Percentiles rank a stretch among this genome's conserved stretches.
phyloP scores from a whole-genome alignment of 768 basidiomycete genomes.

The Antrodiella citrinella region DNA sequence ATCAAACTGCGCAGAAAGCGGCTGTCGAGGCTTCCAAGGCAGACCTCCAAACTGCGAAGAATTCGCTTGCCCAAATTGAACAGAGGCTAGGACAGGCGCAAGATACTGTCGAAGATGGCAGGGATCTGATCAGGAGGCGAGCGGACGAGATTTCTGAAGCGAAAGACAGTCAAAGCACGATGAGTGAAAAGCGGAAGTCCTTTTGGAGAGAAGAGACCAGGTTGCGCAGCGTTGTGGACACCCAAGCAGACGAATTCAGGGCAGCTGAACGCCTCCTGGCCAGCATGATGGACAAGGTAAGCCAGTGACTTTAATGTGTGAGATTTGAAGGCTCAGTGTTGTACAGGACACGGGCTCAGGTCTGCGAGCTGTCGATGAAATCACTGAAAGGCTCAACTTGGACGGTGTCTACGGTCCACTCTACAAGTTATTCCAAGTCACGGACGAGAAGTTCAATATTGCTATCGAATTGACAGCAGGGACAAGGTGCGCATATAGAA shows the following conservation, averaged over 20 bases:
- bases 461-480: slow-evolving; percentile 94
- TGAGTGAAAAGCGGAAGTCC: slow-evolving; percentile 81
- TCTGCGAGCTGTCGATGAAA: slow-evolving; percentile 76
- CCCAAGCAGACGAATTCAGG: slow-evolving; percentile 75
- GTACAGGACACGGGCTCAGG: slow-evolving; percentile 84
- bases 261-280: slow-evolving; percentile 72
- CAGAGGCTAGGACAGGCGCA: slow-evolving; percentile 48
- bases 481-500: slow-evolving; percentile 56
- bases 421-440: slow-evolving; percentile 88
- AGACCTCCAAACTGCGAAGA: slow-evolving; percentile 41
- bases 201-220: slow-evolving; percentile 94
- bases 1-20: slow-evolving; percentile 44
- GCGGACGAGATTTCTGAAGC: slow-evolving; percentile 50
- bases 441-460: slow-evolving; percentile 81
- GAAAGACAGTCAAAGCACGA: slow-evolving; percentile 60
- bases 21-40: slow-evolving; percentile 46
- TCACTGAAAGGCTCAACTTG: slow-evolving; percentile 66
- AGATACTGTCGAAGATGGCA: slow-evolving; percentile 57
- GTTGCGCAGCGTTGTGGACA: slow-evolving; percentile 64
- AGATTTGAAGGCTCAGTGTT: not conserved
- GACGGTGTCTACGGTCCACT: slow-evolving; percentile 90
- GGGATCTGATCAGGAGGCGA: slow-evolving; percentile 46
- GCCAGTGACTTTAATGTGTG: not conserved
- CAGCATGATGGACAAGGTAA: slow-evolving; percentile 94
- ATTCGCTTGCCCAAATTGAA: slow-evolving; percentile 49